Evolutionary conservation across 2,329 filamentous ascomycete genomes (phyloP).

Genomic region (Ophiobolus disseminans): DNA sequence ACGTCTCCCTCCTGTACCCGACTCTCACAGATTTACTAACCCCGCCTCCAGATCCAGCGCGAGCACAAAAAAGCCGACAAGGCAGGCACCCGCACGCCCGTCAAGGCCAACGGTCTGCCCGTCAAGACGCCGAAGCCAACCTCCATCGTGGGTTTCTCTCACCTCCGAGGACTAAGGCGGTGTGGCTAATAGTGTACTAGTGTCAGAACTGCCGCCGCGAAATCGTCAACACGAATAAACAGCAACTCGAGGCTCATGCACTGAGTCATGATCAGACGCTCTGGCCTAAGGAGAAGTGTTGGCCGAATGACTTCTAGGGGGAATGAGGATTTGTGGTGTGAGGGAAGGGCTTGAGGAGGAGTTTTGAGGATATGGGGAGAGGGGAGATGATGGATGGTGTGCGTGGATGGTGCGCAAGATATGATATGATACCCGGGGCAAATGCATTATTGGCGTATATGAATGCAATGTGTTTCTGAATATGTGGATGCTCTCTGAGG

Average conservation of each 20-base stretch:
- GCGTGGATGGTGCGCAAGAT: too few species aligned
- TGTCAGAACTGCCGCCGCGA: slow-evolving; percentile 61
- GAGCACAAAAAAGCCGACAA: slow-evolving; percentile 63
- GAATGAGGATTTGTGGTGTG: too few species aligned
- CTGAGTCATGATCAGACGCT: slow-evolving; percentile 57
- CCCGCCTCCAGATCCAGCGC: slow-evolving; percentile 54
- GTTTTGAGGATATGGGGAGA: too few species aligned
- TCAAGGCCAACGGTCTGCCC: slow-evolving; percentile 63
- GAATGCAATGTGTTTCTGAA: too few species aligned
- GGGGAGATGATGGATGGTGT: too few species aligned
- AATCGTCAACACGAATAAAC: slow-evolving; percentile 60
- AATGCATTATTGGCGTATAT: too few species aligned
- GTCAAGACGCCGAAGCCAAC: slow-evolving; percentile 63
- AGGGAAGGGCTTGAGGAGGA: background rate
- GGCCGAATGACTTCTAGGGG: slow-evolving; percentile 60
- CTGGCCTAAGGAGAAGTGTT: slow-evolving; percentile 67
- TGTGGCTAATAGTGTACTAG: slow-evolving; percentile 35
- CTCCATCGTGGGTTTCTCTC: slow-evolving; percentile 50
- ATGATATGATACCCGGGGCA: too few species aligned
- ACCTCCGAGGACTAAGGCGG: background rate
- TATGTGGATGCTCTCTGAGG: too few species aligned
- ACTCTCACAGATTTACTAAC: background rate
- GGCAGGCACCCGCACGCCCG: slow-evolving; percentile 61
- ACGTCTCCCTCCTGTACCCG: slow-evolving; percentile 11
- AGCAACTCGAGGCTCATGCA: slow-evolving; percentile 62